phyloP scores from a whole-genome alignment of 148 eudicot genomes.

The Spergularia marina region DNA sequence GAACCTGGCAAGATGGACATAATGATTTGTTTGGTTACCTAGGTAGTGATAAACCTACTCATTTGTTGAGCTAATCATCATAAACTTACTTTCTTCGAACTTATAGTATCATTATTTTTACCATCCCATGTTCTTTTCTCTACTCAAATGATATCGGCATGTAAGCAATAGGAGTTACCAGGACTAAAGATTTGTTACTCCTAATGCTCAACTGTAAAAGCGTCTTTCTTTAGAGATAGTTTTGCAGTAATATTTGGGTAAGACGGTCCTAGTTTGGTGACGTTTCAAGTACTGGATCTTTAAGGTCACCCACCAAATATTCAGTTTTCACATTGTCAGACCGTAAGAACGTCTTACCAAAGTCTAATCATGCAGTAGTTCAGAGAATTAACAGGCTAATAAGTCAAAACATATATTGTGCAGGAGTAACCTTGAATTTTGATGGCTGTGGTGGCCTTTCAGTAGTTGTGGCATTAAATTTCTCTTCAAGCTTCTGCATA shows the following conservation, averaged over 20 bases:
- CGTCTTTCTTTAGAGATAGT: no score
- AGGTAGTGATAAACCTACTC: background rate
- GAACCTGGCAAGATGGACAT: background rate
- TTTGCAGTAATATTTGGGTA: no score
- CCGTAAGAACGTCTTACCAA: no score
- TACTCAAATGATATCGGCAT: no score
- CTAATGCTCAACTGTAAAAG: no score
- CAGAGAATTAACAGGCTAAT: background rate
- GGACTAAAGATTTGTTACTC: no score
- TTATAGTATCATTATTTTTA: background rate
- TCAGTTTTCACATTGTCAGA: no score
- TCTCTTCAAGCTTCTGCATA: conserved; percentile 41
- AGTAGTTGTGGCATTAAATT: conserved; percentile 37
- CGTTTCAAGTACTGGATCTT: no score
- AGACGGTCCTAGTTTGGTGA: no score
- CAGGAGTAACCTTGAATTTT: conserved; percentile 32
- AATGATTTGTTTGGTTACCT: background rate
- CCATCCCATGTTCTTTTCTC: no score
- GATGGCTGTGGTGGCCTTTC: conserved; percentile 31
- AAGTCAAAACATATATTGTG: background rate
- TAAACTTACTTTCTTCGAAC: background rate
- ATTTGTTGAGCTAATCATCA: background rate
- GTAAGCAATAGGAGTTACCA: no score
- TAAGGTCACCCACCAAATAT: no score
- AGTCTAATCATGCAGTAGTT: background rate